Conservation (phyloP, 441 rosid genomes). For the Corymbia calophylla region DNA sequence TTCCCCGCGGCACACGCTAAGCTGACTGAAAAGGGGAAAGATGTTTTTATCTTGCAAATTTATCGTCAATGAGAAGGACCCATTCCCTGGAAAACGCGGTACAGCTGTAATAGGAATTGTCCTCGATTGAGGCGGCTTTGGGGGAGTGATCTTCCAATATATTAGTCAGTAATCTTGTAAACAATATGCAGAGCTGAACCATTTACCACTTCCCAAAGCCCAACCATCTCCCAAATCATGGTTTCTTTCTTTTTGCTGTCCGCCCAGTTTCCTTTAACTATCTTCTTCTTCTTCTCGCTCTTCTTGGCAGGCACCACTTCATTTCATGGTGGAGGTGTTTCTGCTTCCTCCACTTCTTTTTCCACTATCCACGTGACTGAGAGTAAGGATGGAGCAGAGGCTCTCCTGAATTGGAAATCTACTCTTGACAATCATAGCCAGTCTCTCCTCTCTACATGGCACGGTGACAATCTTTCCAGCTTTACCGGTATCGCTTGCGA, state of each 20-base stretch:
- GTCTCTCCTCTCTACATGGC: not conserved
- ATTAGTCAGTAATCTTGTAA: not conserved
- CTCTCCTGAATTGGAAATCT: not conserved
- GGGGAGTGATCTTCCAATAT: too few relatives aligned
- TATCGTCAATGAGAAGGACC: not conserved
- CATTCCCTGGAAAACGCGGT: not conserved
- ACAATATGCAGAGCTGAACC: fast-evolving
- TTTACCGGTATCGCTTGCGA: not conserved
- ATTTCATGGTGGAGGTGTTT: not conserved
- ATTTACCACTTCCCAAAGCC: not conserved
- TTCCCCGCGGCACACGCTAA: not conserved
- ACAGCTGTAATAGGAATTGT: not conserved
- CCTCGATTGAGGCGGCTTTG: not conserved
- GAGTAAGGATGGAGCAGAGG: not conserved
- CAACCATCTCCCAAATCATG: not conserved
- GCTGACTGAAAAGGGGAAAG: not conserved
- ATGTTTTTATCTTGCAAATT: not conserved
- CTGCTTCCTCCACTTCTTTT: not conserved
- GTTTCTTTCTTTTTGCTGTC: not conserved
- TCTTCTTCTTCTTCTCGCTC: not conserved
- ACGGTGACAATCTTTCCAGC: not conserved
- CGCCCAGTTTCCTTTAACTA: not conserved
- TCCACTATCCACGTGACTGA: not conserved
- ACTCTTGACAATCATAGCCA: not conserved
- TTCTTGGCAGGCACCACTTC: not conserved